Percentiles rank a stretch among this genome's conserved stretches.
These are phyloP conservation scores for Aspergillus hortae DNA, from an alignment of 2,329 filamentous ascomycete species.

Conservation along the genomic window DNA sequence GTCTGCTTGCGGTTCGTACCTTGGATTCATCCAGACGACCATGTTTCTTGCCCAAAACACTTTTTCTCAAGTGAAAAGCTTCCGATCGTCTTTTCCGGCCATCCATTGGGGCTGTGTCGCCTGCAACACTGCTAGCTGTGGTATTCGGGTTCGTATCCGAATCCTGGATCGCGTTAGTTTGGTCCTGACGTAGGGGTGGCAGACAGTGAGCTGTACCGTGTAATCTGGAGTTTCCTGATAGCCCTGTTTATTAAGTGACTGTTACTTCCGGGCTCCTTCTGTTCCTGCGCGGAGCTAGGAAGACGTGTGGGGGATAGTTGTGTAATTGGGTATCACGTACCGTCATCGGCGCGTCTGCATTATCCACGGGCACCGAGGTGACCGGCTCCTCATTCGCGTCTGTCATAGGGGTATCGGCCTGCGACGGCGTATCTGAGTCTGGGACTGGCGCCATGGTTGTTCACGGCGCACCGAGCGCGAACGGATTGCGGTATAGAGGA, in stretches of 20 bases:
- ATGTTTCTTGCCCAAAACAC: conserved; percentile 92
- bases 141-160: conserved; percentile 65
- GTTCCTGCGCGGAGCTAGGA: not conserved
- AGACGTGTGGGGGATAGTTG: too few relatives aligned
- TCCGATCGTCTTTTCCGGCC: conserved; percentile 83
- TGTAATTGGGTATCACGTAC: conserved; percentile 26
- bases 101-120: conserved; percentile 65
- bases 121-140: conserved; percentile 78
- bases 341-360: conserved; percentile 36
- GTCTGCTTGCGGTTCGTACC: conserved; percentile 48
- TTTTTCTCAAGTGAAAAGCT: conserved; percentile 83
- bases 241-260: conserved; percentile 29
- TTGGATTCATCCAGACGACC: conserved; percentile 88
- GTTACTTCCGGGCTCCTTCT: conserved; percentile 8
- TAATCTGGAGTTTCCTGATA: conserved; percentile 61
- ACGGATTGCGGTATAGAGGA: conserved; percentile 2
- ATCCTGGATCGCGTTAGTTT: conserved; percentile 43
- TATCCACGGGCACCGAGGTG: conserved; percentile 34
- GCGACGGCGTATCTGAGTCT: conserved; percentile 40
- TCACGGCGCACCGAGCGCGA: conserved; percentile 25
- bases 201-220: conserved; percentile 43
- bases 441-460: conserved; percentile 40
- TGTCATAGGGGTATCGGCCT: conserved; percentile 46
- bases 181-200: not conserved
- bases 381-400: conserved; percentile 38